Base-by-base conservation (phyloP, 495 filamentous ascomycete species). In the Lophiostoma macrostomum region DNA sequence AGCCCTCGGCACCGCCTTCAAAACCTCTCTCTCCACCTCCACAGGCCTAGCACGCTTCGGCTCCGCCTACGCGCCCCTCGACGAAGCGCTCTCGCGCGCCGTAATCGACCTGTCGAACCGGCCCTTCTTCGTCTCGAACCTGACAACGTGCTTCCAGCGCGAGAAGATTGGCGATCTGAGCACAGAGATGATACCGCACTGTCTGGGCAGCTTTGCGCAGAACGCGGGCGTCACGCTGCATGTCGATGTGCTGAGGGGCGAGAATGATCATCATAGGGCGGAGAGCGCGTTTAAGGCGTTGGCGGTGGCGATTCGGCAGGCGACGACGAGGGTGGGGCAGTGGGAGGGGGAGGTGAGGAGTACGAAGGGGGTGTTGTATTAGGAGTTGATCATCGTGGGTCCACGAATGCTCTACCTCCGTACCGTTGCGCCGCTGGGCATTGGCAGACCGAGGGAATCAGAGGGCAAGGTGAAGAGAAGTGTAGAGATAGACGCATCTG, bases 261-360 rank as follows among this genome's bases (percentile, higher is more conserved):
- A 86, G 38, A 98, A 97, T 71, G 94, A 98, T 71, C 93, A 98
- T 70, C 93, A 97, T 69, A 75, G 90, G 43, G 94, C 93, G 23
- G 93, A 98, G 80, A 91, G 87, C 66, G 93, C 93, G 35, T 97
- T 98, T 67, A 98, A 98, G 79, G 94, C 94, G 45, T 69, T 96
- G 54, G 93, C 93, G 0, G 81, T 93, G 41, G 93, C 93, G 4
- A 76, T 93, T 19, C 74, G 83, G 56, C 77, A 76, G 67, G 93
- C 93, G 31, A 90, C 82, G 43, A 78, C 75, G 48, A 74, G 82
- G 62, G 80, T 93, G 2, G 78, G 81, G 46, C 87, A 88, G 38
- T 81, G 83, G 55, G 88, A 90, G 63, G 89, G 89, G 0, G 93
- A 98, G 79, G 81, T 96, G 25, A 86, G 89, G 24, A 96, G 90